Base-by-base conservation (phyloP, 192 early-diverging fungal genomes). In the Physocladia obscura region DNA sequence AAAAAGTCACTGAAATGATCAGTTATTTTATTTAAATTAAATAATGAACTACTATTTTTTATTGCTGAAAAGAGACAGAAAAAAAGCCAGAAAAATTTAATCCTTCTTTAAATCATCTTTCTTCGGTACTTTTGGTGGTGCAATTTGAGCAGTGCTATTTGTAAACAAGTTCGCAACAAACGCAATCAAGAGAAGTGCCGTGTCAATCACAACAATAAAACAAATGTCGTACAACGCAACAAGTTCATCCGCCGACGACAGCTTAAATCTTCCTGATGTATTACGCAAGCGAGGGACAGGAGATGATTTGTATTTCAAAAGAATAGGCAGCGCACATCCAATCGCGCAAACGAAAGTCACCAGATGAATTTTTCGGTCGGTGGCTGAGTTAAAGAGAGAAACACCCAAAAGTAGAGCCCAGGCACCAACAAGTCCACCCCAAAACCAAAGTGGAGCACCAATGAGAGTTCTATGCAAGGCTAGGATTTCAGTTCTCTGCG, bases 191-290 rank as follows among this genome's bases (percentile, higher is more conserved):
- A 71, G 57, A 0, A 50, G 35, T 19, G 21, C 34, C 27, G 36
- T 39, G 24, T 29, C 56, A 8, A 71, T 58, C 15, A 27, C 40
- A 11, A 71, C 58, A 1, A 40, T 48, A 19, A 71, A 40, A 6
- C 22, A 24, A 49, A 71, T 47, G 32, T 71, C 69, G 58, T 71
- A 71, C 13, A 71, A 56, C 2, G 69, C 69, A 11, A 36, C 26
- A 1, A 61, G n/a, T 35, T 71, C 69, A 29, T 58, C 19, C 11
- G 19, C 58, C 4, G 69, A 27, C 57, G 19, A 19, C n/a, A 71
- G 47, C 31, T 49, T 39, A 22, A 5, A 5, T 40, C 61, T 71
- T 3, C 69, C 69, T 5, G 55, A 26, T 22, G n/a, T n/a, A n/a
- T 29, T 29, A 6, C 13, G 6, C 44, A 71, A 27, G 3, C 6